A percentile compares a stretch with the other conserved stretches of the same genome.
Conservation (phyloP, 495 filamentous ascomycete species). For the Aeminium ludgeri region DNA sequence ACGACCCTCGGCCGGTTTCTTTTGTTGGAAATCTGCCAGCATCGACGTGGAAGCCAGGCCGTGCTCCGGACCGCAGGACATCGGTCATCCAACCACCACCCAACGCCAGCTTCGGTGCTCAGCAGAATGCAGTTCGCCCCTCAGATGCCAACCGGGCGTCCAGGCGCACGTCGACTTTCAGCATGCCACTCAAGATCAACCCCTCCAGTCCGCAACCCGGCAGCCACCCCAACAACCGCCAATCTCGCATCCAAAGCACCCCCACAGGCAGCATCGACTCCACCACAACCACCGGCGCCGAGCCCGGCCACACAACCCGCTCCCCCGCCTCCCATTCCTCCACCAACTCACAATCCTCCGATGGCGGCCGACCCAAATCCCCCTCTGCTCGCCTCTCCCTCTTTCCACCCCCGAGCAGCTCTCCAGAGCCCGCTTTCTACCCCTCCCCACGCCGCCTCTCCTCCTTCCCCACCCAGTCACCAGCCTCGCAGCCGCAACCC, state of each 20-base stretch:
- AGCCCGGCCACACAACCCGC: background rate
- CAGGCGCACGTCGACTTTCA: slow-evolving; percentile 8
- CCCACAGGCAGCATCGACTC: background rate
- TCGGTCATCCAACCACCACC: background rate
- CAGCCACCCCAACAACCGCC: slow-evolving; percentile 2
- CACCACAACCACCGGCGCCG: background rate
- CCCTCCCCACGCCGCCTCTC: slow-evolving; percentile 5
- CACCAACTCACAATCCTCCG: no score
- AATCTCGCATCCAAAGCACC: slow-evolving; percentile 2
- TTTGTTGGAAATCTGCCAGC: slow-evolving; percentile 8
- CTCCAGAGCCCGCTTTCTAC: background rate
- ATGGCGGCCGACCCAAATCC: no score
- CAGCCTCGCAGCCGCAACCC: slow-evolving; percentile 2
- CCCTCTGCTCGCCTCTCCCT: slow-evolving; percentile 1
- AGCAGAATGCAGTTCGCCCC: background rate
- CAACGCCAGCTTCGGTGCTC: background rate
- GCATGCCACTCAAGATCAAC: slow-evolving; percentile 13
- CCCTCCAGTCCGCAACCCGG: slow-evolving; percentile 8
- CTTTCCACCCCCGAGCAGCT: slow-evolving; percentile 1
- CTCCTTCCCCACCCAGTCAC: background rate
- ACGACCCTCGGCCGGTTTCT: background rate
- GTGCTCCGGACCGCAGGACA: background rate
- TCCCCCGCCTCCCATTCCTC: background rate
- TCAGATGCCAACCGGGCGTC: background rate
- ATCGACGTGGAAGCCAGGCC: background rate